Conservation (phyloP, 495 filamentous ascomycete species). For the Daldinia decipiens region DNA sequence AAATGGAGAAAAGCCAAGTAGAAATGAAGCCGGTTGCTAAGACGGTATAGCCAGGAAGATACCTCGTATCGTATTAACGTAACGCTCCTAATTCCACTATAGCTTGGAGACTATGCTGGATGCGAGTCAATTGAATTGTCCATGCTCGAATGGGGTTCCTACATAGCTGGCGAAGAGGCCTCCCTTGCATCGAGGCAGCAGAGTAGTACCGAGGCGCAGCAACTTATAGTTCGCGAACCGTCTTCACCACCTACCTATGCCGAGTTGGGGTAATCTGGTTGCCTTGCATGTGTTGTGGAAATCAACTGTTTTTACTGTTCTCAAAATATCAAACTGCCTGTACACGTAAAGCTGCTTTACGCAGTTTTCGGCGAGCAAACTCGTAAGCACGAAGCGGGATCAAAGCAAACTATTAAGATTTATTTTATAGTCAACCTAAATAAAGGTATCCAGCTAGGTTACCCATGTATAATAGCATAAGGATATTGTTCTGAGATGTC, state of each 20-base stretch:
- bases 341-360: background rate
- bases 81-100: background rate
- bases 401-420: too few relatives aligned
- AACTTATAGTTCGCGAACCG: constrained; percentile 17
- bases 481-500: too few relatives aligned
- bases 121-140: background rate
- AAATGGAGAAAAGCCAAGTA: background rate
- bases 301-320: background rate
- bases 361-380: too few relatives aligned
- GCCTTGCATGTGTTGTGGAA: constrained; percentile 15
- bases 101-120: background rate
- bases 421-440: too few relatives aligned
- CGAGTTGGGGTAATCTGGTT: constrained; percentile 18
- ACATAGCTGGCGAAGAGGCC: constrained; percentile 22
- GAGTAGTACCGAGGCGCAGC: constrained; percentile 31
- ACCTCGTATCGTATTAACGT: background rate
- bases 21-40: background rate
- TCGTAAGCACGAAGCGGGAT: too few relatives aligned
- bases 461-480: too few relatives aligned
- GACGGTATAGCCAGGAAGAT: too few relatives aligned
- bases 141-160: constrained; percentile 7
- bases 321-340: background rate
- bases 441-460: too few relatives aligned
- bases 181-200: constrained; percentile 25
- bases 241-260: constrained; percentile 8